A percentile compares a stretch with the other conserved stretches of the same genome.
Conservation (phyloP, 2,329 filamentous ascomycete genomes). For the Paradendryphiella salina region DNA sequence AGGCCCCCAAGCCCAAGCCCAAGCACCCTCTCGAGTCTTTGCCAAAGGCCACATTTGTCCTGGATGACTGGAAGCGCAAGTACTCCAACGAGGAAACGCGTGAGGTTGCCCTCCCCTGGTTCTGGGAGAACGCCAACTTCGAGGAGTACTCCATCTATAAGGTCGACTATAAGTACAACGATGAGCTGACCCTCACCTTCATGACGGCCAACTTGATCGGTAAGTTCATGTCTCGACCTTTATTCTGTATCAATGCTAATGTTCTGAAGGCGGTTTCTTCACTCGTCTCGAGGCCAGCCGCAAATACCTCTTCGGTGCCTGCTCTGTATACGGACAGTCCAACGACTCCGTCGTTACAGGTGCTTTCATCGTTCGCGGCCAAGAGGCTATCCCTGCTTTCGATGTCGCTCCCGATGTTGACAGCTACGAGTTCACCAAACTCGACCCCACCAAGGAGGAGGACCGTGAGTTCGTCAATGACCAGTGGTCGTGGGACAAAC, state of each 20-base stretch:
- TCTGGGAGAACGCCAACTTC: constrained; percentile 95
- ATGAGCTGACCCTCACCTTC: constrained; percentile 95
- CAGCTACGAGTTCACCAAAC: constrained; percentile 95
- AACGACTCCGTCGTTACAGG: constrained; percentile 90
- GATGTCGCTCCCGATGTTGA: constrained; percentile 97
- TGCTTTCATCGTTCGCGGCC: constrained; percentile 91
- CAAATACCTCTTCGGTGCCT: constrained; percentile 95
- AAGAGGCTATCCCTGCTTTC: constrained; percentile 83
- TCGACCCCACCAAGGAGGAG: constrained; percentile 82
- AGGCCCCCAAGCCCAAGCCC: constrained; percentile 74
- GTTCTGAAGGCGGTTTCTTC: constrained; percentile 77
- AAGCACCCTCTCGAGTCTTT: constrained; percentile 95
- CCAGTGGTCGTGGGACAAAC: constrained; percentile 91
- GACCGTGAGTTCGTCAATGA: constrained; percentile 84
- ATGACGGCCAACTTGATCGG: constrained; percentile 98
- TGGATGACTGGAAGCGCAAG: constrained; percentile 98
- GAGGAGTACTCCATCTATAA: constrained; percentile 96
- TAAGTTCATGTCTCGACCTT: constrained; percentile 36
- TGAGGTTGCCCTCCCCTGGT: constrained; percentile 85
- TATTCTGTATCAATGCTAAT: constrained; percentile 17
- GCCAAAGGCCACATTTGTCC: constrained; percentile 73
- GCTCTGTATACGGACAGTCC: constrained; percentile 84
- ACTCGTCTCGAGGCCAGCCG: constrained; percentile 93
- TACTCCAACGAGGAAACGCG: constrained; percentile 96
- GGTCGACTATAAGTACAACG: constrained; percentile 98